Conservation (phyloP, 2,329 filamentous ascomycete species). For the Ophiosphaerella korrae region DNA sequence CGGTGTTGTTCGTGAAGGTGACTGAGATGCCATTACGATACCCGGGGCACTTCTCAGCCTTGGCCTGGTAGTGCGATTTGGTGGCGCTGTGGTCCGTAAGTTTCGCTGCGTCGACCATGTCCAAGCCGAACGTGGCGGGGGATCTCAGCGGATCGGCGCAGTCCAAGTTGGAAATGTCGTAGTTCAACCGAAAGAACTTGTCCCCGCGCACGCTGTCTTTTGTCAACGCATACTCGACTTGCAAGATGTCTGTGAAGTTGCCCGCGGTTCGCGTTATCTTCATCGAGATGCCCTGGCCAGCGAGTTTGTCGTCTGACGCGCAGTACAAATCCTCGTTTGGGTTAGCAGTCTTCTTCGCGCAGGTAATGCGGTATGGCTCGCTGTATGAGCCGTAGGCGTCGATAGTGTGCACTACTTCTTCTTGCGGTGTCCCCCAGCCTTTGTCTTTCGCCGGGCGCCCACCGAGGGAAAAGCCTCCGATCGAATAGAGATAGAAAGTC, state of each 20-base stretch:
- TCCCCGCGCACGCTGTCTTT: constrained; percentile 2
- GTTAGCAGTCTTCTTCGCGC: background rate
- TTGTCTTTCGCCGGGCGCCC: background rate
- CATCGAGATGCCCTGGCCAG: background rate
- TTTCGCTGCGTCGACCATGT: background rate
- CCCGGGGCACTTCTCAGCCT: constrained; percentile 21
- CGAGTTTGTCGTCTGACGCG: background rate
- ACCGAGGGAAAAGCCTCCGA: background rate
- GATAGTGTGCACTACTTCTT: background rate
- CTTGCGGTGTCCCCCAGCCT: background rate
- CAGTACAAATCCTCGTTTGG: background rate
- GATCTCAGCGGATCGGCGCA: constrained; percentile 2
- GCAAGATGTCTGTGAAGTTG: background rate
- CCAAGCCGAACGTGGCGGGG: background rate
- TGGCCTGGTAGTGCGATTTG: constrained; percentile 2
- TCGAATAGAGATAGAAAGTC: background rate
- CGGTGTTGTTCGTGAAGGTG: constrained; percentile 5
- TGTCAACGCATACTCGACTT: constrained; percentile 10
- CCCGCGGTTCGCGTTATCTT: background rate
- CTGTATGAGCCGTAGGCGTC: background rate
- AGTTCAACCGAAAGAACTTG: constrained; percentile 11
- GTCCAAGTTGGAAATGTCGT: constrained; percentile 21
- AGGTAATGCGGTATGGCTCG: background rate
- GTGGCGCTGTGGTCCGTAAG: constrained; percentile 14
- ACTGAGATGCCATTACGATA: constrained; percentile 17